Percentiles rank a stretch among this genome's conserved stretches.
Conservation (phyloP, 768 basidiomycete species). For the Naematelia encephala region DNA sequence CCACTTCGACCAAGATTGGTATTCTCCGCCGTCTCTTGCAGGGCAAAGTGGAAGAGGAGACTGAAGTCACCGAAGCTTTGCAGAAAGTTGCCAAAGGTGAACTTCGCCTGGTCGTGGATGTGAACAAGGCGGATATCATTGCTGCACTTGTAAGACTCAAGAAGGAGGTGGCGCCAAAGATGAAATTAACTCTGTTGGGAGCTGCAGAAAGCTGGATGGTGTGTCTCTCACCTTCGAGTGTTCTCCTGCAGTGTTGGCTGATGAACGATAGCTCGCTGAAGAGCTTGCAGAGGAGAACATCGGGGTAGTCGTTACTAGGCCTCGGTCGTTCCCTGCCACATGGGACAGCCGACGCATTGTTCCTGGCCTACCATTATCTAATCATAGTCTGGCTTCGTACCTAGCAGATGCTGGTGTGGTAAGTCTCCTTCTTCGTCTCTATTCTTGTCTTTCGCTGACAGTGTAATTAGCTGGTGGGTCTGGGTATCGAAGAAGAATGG, state of each 20-base stretch:
- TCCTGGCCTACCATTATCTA: conserved; percentile 71
- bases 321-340: conserved; percentile 65
- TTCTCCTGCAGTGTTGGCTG: too few relatives aligned
- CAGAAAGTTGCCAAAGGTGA: conserved; percentile 56
- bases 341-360: conserved; percentile 67
- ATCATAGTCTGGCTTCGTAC: conserved; percentile 60
- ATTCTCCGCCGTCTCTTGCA: conserved; percentile 66
- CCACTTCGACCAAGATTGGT: conserved; percentile 78
- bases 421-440: conserved; percentile 13
- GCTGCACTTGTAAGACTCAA: conserved; percentile 65
- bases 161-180: conserved; percentile 58
- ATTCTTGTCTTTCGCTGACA: conserved; percentile 2
- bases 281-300: conserved; percentile 66
- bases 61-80: conserved; percentile 57
- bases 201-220: conserved; percentile 49
- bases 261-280: conserved; percentile 57
- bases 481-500: conserved; percentile 64
- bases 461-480: conserved; percentile 35
- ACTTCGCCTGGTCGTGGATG: conserved; percentile 61
- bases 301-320: conserved; percentile 66
- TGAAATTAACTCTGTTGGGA: conserved; percentile 52
- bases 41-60: conserved; percentile 50
- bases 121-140: conserved; percentile 67
- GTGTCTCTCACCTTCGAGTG: conserved; percentile 50
- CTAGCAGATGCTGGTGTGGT: conserved; percentile 68